Evolutionary conservation across 2,329 filamentous ascomycete species (phyloP), one percentile per base, ranked within the genome.

Genomic region (Cercospora sojina): DNA sequence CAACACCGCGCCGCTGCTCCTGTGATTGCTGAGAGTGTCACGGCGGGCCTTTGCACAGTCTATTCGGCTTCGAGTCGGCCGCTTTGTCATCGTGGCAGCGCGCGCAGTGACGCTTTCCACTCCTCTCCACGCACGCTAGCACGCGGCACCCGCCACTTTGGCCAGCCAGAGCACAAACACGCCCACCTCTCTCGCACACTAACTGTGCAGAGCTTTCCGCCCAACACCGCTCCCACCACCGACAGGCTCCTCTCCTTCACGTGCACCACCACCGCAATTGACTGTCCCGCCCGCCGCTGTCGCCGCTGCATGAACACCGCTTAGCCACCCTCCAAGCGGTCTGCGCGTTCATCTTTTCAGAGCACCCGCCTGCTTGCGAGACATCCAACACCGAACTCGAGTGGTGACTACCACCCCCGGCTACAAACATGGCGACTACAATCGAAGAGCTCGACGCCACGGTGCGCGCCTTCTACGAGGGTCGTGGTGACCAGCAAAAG

Each of bases 391-490:
- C 68, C 68, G 69, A 67, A 58, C 65, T 66, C 67, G 69, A 66
- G 64, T 66, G 66, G 67, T 66, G 61, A 61, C 57, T 41, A 41
- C 16, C 66, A 38, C 64, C 59, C 55, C 29, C 59, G 64, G 27
- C 62, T 65, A 69, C 70, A 77, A 78, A 70, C 71, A 89, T 89
- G 87, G 86, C 87, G 75, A 81, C 87, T 79, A 86, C 91, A 77
- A 94, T 99, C 81, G 88, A 91, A 81, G 95, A 99, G 88, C 89
- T 99, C 84, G 95, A 99, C 87, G 90, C 86, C 81, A 95, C 93
- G 73, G 94, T 98, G 86, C 93, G 91, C 80, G 89, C 92, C 84
- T 98, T 99, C 83, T 99, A 97, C 78, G 94, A 98, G 83, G 93
- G 93, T 79, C 91, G 94, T 80, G 95, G 95, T 75, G 92, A 97